Conservation (phyloP, 75 land plant genomes). For the Cunninghamia lanceolata region DNA sequence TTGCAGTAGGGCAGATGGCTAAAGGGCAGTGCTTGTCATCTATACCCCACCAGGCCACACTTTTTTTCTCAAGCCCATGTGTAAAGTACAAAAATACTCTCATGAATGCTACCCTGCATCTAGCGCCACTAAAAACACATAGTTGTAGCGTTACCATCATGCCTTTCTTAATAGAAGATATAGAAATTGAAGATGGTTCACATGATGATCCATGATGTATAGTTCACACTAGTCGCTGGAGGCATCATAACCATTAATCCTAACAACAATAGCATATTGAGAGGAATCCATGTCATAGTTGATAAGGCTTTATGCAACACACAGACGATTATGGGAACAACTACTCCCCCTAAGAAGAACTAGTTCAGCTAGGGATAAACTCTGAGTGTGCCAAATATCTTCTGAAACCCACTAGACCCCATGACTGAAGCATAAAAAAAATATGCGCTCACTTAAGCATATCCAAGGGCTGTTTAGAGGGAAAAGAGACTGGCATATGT, state of each 20-base stretch:
- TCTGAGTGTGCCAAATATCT: too few species aligned
- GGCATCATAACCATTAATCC: conserved; percentile 57
- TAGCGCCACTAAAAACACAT: conserved; percentile 69
- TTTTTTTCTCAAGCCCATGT: conserved; percentile 33
- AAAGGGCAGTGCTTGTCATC: conserved; percentile 58
- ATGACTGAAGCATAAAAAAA: conserved; percentile 61
- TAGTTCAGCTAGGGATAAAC: too few species aligned
- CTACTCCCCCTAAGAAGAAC: too few species aligned
- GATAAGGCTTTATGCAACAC: too few species aligned
- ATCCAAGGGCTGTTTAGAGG: conserved; percentile 81
- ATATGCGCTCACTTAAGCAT: conserved; percentile 60
- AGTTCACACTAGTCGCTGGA: conserved; percentile 76
- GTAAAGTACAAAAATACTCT: conserved; percentile 59
- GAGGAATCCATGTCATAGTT: too few species aligned
- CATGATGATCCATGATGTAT: conserved; percentile 63
- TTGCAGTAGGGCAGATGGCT: conserved; percentile 73
- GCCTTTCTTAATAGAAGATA: too few species aligned
- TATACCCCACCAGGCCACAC: conserved; percentile 65
- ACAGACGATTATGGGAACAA: too few species aligned
- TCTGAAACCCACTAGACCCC: conserved; percentile 63
- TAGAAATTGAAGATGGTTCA: too few species aligned
- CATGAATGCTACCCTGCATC: conserved; percentile 90
- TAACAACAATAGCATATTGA: conserved; percentile 57
- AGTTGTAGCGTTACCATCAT: too few species aligned
- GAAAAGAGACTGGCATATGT: conserved; percentile 44